phyloP scores from a whole-genome alignment of 2,329 filamentous ascomycete species.

The Metarhizium robertsii region DNA sequence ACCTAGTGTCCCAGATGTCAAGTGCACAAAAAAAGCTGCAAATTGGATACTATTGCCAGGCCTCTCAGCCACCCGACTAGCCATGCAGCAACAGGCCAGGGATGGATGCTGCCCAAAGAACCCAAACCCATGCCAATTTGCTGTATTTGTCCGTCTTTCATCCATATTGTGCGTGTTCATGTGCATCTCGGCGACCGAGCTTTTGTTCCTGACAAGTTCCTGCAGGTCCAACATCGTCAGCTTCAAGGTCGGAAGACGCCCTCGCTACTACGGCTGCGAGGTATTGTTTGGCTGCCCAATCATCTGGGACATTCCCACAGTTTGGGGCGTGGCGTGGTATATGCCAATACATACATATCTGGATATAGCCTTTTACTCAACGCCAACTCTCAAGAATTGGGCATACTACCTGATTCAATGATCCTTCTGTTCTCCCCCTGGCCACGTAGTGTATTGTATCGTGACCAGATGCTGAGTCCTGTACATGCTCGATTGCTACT shows the following conservation, averaged over 20 bases:
- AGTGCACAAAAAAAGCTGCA: neutral
- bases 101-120: slow-evolving; percentile 5
- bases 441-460: no score
- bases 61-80: slow-evolving; percentile 1
- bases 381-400: no score
- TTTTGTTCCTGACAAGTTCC: neutral
- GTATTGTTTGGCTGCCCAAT: neutral
- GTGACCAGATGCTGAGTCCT: no score
- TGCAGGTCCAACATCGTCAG: neutral
- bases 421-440: neutral
- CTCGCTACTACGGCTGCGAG: neutral
- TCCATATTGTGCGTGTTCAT: neutral
- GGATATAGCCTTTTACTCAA: no score
- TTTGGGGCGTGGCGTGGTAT: no score
- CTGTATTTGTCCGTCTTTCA: neutral
- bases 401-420: no score
- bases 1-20: neutral
- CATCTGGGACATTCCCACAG: neutral
- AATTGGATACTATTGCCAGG: neutral
- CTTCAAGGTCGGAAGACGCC: neutral
- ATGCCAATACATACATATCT: no score
- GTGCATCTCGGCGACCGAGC: neutral
- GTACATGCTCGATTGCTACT: no score
- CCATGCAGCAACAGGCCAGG: neutral
- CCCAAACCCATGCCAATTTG: slow-evolving; percentile 3